phyloP scores from a whole-genome alignment of 116 monocot species.

The Iris pallida region DNA sequence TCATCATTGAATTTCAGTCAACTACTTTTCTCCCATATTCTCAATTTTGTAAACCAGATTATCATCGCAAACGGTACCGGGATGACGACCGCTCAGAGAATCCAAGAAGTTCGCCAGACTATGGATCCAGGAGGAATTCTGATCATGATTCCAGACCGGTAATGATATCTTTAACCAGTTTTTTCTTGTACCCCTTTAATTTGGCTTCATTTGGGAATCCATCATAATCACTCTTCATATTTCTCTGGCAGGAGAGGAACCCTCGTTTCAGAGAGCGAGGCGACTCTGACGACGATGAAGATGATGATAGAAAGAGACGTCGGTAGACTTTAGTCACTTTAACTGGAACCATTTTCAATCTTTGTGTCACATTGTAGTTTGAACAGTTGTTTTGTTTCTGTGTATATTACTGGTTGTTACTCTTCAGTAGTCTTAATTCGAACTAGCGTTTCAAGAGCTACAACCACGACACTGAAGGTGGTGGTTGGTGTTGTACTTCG shows the following conservation, averaged over 20 bases:
- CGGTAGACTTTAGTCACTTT: slow-evolving; percentile 5
- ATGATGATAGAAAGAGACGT: slow-evolving; percentile 55
- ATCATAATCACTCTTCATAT: not conserved
- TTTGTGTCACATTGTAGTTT: no score
- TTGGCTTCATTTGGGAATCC: no score
- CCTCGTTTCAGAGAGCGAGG: slow-evolving; percentile 80
- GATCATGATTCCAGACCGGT: slow-evolving; percentile 72
- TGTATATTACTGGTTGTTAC: no score
- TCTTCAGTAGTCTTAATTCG: no score
- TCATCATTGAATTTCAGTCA: no score
- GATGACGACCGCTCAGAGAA: slow-evolving; percentile 37
- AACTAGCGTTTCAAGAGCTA: no score
- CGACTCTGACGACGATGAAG: slow-evolving; percentile 82
- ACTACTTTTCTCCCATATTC: not conserved
- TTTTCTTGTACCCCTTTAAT: no score
- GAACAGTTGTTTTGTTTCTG: no score
- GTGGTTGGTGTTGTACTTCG: no score
- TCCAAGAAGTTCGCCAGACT: slow-evolving; percentile 31
- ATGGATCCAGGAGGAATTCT: slow-evolving; percentile 38
- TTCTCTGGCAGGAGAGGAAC: slow-evolving; percentile 56
- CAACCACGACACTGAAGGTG: no score
- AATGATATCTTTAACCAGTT: not conserved
- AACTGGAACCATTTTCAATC: no score
- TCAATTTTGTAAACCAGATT: slow-evolving; percentile 38
- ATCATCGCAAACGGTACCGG: slow-evolving; percentile 61